Percentiles rank a stretch among this genome's conserved stretches.
Evolutionary conservation across 495 filamentous ascomycete genomes (phyloP).

Genomic region (Aspergillus incahuasiensis): DNA sequence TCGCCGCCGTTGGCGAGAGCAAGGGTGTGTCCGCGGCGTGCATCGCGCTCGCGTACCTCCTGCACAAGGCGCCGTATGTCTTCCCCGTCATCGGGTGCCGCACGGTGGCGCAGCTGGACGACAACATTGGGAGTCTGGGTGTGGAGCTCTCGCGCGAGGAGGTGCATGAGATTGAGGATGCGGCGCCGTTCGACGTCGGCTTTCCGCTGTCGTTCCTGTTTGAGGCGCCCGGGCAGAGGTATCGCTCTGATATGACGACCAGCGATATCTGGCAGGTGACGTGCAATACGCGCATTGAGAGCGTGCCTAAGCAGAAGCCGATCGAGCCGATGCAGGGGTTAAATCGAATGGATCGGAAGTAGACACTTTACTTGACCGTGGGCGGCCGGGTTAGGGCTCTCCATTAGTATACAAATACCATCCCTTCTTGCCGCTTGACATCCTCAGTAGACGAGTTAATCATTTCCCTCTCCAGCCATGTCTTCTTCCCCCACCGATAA

Average conservation of each 20-base stretch:
- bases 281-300: background rate
- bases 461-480: background rate
- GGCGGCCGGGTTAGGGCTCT: too few relatives aligned
- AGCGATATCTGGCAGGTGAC: constrained; percentile 2
- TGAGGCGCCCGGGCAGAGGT: background rate
- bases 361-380: too few relatives aligned
- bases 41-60: constrained; percentile 49
- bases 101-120: constrained; percentile 57
- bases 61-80: constrained; percentile 56
- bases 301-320: background rate
- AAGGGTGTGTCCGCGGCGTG: background rate
- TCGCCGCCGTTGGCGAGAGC: background rate
- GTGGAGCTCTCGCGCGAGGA: background rate
- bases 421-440: too few relatives aligned
- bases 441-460: background rate
- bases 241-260: background rate
- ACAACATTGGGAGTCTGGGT: constrained; percentile 48
- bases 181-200: constrained; percentile 43
- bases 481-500: too few relatives aligned
- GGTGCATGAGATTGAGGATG: constrained; percentile 29
- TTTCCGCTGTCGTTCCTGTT: constrained; percentile 35
- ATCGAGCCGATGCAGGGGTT: constrained; percentile 1
- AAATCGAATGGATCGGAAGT: background rate
- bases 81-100: constrained; percentile 66
- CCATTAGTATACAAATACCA: too few relatives aligned